Conservation (phyloP, 805 yeast genomes). For the Cyberlindnera sargentensis region DNA sequence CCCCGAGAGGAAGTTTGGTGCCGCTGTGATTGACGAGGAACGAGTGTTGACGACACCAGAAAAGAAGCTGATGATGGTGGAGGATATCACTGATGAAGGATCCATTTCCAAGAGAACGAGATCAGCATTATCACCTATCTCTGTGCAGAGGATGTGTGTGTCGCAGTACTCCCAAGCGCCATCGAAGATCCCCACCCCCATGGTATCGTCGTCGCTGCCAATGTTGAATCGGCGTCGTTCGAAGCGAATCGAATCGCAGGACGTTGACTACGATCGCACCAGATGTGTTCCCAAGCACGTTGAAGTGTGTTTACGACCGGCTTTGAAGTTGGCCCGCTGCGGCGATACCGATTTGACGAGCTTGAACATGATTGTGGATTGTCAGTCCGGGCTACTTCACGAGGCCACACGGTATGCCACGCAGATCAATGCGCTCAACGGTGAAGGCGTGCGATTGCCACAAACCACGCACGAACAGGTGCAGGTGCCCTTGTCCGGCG, state of each 20-base stretch:
- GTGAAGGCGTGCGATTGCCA: slow-evolving; percentile 58
- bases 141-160: slow-evolving; percentile 1
- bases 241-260: slow-evolving; percentile 11
- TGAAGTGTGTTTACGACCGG: slow-evolving; percentile 8
- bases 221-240: slow-evolving; percentile 14
- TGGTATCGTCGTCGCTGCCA: background rate
- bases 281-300: slow-evolving; percentile 17
- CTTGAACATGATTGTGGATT: slow-evolving; percentile 47
- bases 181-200: slow-evolving; percentile 17
- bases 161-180: slow-evolving; percentile 6
- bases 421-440: slow-evolving; percentile 54
- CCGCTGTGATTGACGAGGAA: slow-evolving; percentile 7
- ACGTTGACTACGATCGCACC: background rate
- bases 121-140: slow-evolving; percentile 8
- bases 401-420: slow-evolving; percentile 69
- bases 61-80: slow-evolving; percentile 1
- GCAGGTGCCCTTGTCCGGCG: slow-evolving; percentile 38
- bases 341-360: background rate
- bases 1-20: slow-evolving; percentile 4
- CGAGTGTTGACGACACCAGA: slow-evolving; percentile 11
- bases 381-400: slow-evolving; percentile 50
- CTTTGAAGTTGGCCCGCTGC: slow-evolving; percentile 6
- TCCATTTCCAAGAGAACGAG: slow-evolving; percentile 12
- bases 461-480: slow-evolving; percentile 50
- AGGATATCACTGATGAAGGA: slow-evolving; percentile 3